Percentiles rank a stretch among this genome's conserved stretches.
Conservation (phyloP, 2,329 filamentous ascomycete species). For the Claviceps citrina region DNA sequence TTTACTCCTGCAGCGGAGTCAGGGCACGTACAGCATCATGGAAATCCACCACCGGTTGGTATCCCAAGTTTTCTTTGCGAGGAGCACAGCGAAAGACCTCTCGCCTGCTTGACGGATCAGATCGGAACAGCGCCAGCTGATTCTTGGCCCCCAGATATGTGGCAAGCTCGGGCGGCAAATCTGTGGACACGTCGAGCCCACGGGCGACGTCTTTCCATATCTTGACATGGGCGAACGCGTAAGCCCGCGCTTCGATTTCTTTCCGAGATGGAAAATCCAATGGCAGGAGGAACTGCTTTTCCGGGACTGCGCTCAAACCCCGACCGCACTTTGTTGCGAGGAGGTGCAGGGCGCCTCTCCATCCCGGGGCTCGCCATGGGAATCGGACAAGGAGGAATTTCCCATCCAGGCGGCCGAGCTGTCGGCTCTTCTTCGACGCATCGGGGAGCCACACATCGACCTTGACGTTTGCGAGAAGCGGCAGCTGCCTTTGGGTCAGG, state of each 20-base stretch:
- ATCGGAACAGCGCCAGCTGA: slow-evolving; percentile 51
- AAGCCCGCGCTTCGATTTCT: slow-evolving; percentile 43
- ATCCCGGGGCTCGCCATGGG: slow-evolving; percentile 39
- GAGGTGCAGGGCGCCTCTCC: slow-evolving; percentile 29
- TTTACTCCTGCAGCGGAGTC: too few species aligned
- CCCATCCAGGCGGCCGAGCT: slow-evolving; percentile 34
- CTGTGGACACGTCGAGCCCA: slow-evolving; percentile 41
- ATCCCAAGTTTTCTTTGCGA: slow-evolving; percentile 39
- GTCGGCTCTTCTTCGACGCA: slow-evolving; percentile 34
- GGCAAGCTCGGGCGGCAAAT: slow-evolving; percentile 46
- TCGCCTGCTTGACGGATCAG: slow-evolving; percentile 41
- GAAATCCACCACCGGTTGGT: slow-evolving; percentile 51
- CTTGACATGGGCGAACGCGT: slow-evolving; percentile 42
- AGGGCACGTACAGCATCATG: slow-evolving; percentile 46
- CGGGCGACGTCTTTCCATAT: slow-evolving; percentile 46
- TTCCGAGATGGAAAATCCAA: slow-evolving; percentile 42
- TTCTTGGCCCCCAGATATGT: slow-evolving; percentile 53
- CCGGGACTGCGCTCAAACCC: slow-evolving; percentile 34
- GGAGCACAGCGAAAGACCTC: slow-evolving; percentile 48
- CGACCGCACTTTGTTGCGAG: slow-evolving; percentile 35
- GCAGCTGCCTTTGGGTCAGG: slow-evolving; percentile 53
- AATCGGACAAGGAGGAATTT: slow-evolving; percentile 53
- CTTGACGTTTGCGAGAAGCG: slow-evolving; percentile 54
- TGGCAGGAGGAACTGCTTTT: slow-evolving; percentile 52
- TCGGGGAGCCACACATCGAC: slow-evolving; percentile 58